These are phyloP conservation scores for Mycena filopes DNA, from an alignment of 768 basidiomycete species.

Conservation along the genomic window DNA sequence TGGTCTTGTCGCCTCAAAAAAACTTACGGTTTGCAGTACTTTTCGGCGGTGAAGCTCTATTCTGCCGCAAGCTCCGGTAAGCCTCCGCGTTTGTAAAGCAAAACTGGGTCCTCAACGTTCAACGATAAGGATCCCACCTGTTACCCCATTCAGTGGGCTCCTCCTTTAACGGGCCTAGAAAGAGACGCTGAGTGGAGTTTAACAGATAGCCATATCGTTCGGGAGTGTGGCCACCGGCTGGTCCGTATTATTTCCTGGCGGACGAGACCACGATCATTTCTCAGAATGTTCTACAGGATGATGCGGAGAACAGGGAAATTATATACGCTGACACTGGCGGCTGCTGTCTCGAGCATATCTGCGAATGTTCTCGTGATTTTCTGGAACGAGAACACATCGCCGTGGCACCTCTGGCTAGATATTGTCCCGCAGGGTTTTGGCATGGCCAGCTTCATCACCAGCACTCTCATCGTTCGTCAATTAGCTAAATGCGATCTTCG, in stretches of 20 bases:
- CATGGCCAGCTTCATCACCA: conserved; percentile 87
- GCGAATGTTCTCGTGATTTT: conserved; percentile 68
- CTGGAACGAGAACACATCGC: conserved; percentile 74
- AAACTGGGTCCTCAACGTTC: conserved; percentile 24
- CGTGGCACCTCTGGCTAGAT: conserved; percentile 79
- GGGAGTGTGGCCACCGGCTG: conserved; percentile 93
- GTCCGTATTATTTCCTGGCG: conserved; percentile 50
- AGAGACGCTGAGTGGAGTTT: conserved; percentile 35
- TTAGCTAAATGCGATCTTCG: conserved; percentile 38
- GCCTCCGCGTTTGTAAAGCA: conserved; percentile 37
- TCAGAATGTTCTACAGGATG: conserved; percentile 59
- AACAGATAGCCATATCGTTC: conserved; percentile 78
- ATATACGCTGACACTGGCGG: conserved; percentile 75
- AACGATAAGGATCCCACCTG: conserved; percentile 76
- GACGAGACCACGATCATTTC: conserved; percentile 8
- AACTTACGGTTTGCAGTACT: conserved; percentile 63
- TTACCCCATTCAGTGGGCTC: conserved; percentile 86
- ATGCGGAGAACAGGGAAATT: conserved; percentile 91
- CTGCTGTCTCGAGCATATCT: conserved; percentile 68
- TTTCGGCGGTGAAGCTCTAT: conserved; percentile 79
- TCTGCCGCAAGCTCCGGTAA: conserved; percentile 78
- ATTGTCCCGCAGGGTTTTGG: conserved; percentile 86
- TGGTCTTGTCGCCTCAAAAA: conserved; percentile 20
- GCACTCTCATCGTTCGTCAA: conserved; percentile 75
- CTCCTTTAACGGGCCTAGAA: conserved; percentile 26